Evolutionary conservation across 768 basidiomycete genomes (phyloP).

Genomic region (Trametes cingulata): DNA sequence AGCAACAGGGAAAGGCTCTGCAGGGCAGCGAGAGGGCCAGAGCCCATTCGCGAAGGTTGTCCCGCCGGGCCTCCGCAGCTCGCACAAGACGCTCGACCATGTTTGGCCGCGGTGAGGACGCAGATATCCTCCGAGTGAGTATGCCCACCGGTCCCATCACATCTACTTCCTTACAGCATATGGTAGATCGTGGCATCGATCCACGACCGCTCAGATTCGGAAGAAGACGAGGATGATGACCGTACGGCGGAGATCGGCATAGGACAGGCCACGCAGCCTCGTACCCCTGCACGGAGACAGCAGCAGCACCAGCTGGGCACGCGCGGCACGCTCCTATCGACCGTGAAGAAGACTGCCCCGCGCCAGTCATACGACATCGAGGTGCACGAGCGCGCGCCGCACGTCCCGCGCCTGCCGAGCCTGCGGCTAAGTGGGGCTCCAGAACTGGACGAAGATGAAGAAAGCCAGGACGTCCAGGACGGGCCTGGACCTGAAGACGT

Average conservation of each 20-base stretch:
- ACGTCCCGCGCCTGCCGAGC: constrained; percentile 12
- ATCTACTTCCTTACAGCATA: background rate
- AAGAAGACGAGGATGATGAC: background rate
- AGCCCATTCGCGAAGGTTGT: constrained; percentile 8
- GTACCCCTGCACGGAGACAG: background rate
- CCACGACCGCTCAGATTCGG: constrained; percentile 20
- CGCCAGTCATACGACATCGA: constrained; percentile 22
- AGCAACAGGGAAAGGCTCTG: background rate
- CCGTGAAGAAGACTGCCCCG: constrained; percentile 17
- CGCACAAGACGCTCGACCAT: constrained; percentile 19
- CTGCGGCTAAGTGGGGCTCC: constrained; percentile 10
- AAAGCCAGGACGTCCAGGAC: background rate
- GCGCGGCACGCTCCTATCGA: constrained; percentile 20
- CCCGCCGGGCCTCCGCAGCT: constrained; percentile 22
- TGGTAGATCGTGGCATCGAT: constrained; percentile 19
- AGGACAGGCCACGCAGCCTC: background rate
- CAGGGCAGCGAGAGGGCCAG: background rate
- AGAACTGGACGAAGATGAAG: constrained; percentile 6
- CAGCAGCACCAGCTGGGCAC: background rate
- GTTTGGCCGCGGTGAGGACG: constrained; percentile 22
- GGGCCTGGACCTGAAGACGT: background rate
- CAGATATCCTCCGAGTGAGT: constrained; percentile 15
- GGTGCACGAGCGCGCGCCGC: constrained; percentile 15
- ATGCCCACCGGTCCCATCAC: background rate
- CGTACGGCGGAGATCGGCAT: no score